phyloP scores from a whole-genome alignment of 140 eudicot species.

The Stevia rebaudiana region DNA sequence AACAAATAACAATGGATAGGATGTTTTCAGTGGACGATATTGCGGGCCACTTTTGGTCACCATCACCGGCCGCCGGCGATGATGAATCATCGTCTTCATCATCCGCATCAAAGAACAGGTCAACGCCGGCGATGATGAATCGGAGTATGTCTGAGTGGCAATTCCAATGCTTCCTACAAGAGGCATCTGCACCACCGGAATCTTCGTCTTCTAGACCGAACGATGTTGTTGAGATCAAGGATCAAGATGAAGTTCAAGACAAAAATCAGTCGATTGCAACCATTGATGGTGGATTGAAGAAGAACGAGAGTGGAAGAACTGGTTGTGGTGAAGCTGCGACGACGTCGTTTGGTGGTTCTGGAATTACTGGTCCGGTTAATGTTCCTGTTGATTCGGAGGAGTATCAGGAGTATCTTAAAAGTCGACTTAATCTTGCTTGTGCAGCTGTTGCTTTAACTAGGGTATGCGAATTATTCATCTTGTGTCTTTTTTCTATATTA shows the following conservation, averaged over 20 bases:
- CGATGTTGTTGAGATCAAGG: slow-evolving; percentile 52
- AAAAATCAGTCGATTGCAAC: slow-evolving; percentile 2
- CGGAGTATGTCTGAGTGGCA: slow-evolving; percentile 93
- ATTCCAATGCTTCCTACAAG: slow-evolving; percentile 74
- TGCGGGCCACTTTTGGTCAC: slow-evolving; percentile 84
- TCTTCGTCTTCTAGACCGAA: slow-evolving; percentile 30
- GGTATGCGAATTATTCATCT: slow-evolving; percentile 34
- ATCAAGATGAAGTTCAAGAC: slow-evolving; percentile 33
- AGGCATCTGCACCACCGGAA: slow-evolving; percentile 29
- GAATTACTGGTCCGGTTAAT: slow-evolving; percentile 33
- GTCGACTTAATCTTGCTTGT: slow-evolving; percentile 80
- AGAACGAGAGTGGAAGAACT: slow-evolving; percentile 12
- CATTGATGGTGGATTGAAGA: not conserved
- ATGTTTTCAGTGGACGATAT: slow-evolving; percentile 98
- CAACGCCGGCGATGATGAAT: slow-evolving; percentile 51
- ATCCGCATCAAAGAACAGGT: slow-evolving; percentile 28
- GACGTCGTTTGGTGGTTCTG: slow-evolving; percentile 22
- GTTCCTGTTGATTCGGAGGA: slow-evolving; percentile 78
- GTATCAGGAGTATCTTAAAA: slow-evolving; percentile 72
- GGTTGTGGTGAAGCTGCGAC: slow-evolving; percentile 13
- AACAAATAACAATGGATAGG: slow-evolving; percentile 89
- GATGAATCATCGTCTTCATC: slow-evolving; percentile 38
- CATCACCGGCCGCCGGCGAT: slow-evolving; percentile 43
- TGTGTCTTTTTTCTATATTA: not conserved
- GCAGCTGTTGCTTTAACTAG: slow-evolving; percentile 96